A percentile compares a stretch with the other conserved stretches of the same genome.
phyloP scores from a whole-genome alignment of 2,329 filamentous ascomycete genomes.

The Gnomoniopsis smithogilvyi region DNA sequence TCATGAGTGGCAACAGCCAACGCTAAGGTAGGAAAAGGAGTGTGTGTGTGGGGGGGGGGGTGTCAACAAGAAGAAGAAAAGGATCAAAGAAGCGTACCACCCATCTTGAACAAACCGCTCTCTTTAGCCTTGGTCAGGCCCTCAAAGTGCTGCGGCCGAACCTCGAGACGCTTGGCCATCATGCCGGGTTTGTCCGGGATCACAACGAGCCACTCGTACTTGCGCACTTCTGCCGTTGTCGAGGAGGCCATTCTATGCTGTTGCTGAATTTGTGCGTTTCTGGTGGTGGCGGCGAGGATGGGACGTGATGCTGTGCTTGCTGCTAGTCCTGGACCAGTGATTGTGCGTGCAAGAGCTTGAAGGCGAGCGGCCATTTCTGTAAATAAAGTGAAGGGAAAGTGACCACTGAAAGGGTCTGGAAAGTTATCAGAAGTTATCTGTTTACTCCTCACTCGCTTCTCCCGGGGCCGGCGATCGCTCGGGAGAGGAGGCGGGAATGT shows the following conservation, averaged over 20 bases:
- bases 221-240: slow-evolving; percentile 25
- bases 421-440: neutral
- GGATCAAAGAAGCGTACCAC: slow-evolving; percentile 46
- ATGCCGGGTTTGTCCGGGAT: slow-evolving; percentile 63
- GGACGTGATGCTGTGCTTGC: slow-evolving; percentile 5
- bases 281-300: neutral
- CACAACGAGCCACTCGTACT: slow-evolving; percentile 66
- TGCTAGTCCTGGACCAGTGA: neutral
- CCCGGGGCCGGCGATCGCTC: neutral
- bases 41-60: neutral
- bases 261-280: neutral
- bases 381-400: neutral
- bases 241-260: slow-evolving; percentile 12
- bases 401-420: neutral
- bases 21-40: neutral
- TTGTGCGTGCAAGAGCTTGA: slow-evolving; percentile 7
- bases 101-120: slow-evolving; percentile 59
- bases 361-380: slow-evolving; percentile 12
- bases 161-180: slow-evolving; percentile 58
- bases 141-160: slow-evolving; percentile 57
- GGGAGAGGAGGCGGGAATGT: neutral
- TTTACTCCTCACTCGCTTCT: neutral
- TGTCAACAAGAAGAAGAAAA: neutral
- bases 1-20: neutral
- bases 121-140: slow-evolving; percentile 50